phyloP scores from a whole-genome alignment of 371 early-diverging fungal species.

The Mucor velutinosus region DNA sequence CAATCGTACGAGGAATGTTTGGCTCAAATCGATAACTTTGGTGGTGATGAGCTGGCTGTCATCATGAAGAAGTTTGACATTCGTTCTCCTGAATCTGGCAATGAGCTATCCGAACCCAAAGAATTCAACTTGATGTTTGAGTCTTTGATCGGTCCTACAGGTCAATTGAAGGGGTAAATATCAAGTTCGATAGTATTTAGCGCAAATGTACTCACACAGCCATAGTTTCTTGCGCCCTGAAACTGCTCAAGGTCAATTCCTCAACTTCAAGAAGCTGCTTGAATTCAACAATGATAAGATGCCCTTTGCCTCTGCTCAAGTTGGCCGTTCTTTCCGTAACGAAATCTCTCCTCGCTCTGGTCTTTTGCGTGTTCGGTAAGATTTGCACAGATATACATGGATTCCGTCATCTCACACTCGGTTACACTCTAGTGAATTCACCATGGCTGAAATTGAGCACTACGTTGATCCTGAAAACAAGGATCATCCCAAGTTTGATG shows the following conservation, averaged over 20 bases:
- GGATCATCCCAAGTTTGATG: slow-evolving; percentile 90
- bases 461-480: slow-evolving; percentile 97
- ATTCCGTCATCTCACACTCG: not conserved
- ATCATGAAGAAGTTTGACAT: slow-evolving; percentile 90
- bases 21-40: slow-evolving; percentile 95
- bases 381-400: not conserved
- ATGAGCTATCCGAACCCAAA: slow-evolving; percentile 87
- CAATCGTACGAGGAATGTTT: slow-evolving; percentile 82
- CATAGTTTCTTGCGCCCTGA: slow-evolving; percentile 96
- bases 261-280: slow-evolving; percentile 97
- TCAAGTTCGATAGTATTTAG: not conserved
- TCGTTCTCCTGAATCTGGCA: slow-evolving; percentile 90
- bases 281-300: slow-evolving; percentile 98
- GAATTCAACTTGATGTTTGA: slow-evolving; percentile 99
- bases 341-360: slow-evolving; percentile 99
- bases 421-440: slow-evolving; percentile 82
- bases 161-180: slow-evolving; percentile 84
- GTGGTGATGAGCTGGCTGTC: slow-evolving; percentile 84
- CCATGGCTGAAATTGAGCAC: slow-evolving; percentile 99
- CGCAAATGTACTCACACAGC: not conserved
- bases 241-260: slow-evolving; percentile 99
- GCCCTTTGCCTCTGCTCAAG: slow-evolving; percentile 99
- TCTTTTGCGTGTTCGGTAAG: slow-evolving; percentile 94
- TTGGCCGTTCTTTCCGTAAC: slow-evolving; percentile 99
- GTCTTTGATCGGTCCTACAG: slow-evolving; percentile 98